Conservation (phyloP, 306 rosid genomes). For the Vigna reflexopilosa region DNA sequence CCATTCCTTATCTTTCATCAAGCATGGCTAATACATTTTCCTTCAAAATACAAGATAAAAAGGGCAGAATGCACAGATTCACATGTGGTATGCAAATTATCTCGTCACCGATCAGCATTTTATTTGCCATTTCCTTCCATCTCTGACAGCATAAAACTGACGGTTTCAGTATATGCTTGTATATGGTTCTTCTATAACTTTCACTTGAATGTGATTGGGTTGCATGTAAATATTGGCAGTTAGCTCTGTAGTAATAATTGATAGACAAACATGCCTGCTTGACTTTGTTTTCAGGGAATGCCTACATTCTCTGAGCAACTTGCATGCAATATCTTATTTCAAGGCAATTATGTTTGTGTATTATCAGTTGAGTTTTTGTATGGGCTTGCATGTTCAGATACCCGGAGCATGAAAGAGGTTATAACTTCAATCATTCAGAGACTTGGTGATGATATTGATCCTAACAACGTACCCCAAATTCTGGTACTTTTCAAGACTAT, state of each 20-base stretch:
- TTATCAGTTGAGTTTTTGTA: conserved; percentile 42
- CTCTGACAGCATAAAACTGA: conserved; percentile 33
- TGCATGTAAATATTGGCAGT: conserved; percentile 10
- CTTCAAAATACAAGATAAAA: conserved; percentile 85
- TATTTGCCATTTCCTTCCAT: conserved; percentile 19
- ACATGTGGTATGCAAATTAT: conserved; percentile 74
- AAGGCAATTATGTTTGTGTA: not conserved
- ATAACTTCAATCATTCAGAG: conserved; percentile 91
- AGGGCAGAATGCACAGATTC: conserved; percentile 93
- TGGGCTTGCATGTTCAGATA: conserved; percentile 63
- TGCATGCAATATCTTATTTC: conserved; percentile 6
- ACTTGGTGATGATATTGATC: conserved; percentile 92
- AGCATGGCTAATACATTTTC: conserved; percentile 68
- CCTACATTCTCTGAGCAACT: conserved; percentile 3
- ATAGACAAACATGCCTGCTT: conserved; percentile 8
- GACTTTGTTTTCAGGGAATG: not conserved
- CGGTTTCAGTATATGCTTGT: conserved; percentile 26
- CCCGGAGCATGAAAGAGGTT: conserved; percentile 84
- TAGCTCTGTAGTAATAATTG: not conserved
- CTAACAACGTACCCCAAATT: conserved; percentile 84
- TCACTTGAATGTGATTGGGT: conserved; percentile 28
- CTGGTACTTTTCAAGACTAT: conserved; percentile 61
- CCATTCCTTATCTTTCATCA: conserved; percentile 55
- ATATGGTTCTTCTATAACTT: conserved; percentile 34
- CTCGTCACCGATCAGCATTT: conserved; percentile 18